Conservation (phyloP, 2,329 filamentous ascomycete species). For the Penicillium sp. region DNA sequence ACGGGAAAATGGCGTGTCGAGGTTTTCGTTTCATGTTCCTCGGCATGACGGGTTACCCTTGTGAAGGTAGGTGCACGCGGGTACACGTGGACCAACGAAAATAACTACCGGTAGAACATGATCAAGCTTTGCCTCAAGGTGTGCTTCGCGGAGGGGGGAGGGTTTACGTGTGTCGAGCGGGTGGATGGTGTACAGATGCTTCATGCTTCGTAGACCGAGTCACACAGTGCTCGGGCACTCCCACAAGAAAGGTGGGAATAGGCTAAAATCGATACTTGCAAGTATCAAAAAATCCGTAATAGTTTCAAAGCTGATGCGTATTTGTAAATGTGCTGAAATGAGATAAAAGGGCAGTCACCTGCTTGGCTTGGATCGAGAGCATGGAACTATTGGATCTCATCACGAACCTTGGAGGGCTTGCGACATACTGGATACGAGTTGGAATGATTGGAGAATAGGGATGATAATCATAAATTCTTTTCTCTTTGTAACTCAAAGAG, state of each 20-base stretch:
- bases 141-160: background rate
- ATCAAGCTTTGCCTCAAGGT: background rate
- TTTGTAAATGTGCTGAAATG: background rate
- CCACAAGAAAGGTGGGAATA: background rate
- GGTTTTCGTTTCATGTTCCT: slow-evolving; percentile 9
- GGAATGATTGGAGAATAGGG: background rate
- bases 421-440: background rate
- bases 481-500: slow-evolving; percentile 24
- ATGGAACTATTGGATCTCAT: background rate
- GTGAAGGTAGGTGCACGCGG: slow-evolving; percentile 11
- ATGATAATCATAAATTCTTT: slow-evolving; percentile 25
- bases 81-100: slow-evolving; percentile 6
- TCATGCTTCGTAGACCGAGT: background rate
- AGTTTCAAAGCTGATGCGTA: background rate
- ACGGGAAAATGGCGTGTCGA: background rate
- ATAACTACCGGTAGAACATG: background rate
- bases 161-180: background rate
- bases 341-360: background rate
- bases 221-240: background rate
- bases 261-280: background rate
- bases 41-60: slow-evolving; percentile 16
- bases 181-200: background rate
- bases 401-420: background rate
- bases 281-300: background rate
- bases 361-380: background rate